Conservation (phyloP, 371 early-diverging fungal species). For the Mucor racemosus region DNA sequence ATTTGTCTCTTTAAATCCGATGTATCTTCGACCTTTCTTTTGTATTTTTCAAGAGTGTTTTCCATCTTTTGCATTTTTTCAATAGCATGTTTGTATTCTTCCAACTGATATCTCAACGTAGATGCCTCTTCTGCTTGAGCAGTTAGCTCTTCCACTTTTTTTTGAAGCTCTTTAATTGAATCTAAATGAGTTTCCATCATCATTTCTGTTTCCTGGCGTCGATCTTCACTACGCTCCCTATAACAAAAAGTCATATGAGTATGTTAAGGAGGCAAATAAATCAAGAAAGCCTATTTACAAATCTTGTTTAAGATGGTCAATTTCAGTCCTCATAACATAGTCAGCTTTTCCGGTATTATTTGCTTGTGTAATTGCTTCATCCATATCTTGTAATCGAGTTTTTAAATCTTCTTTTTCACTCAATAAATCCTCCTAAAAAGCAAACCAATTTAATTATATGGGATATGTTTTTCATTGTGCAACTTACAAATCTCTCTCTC, state of each 20-base stretch:
- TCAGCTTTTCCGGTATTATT: slow-evolving; percentile 83
- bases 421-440: slow-evolving; percentile 64
- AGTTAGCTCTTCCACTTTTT: slow-evolving; percentile 69
- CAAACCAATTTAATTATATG: neutral
- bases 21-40: slow-evolving; percentile 86
- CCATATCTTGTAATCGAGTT: slow-evolving; percentile 72
- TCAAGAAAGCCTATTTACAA: slow-evolving; percentile 57
- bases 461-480: neutral
- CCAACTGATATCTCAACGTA: slow-evolving; percentile 80
- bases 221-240: slow-evolving; percentile 78
- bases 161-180: slow-evolving; percentile 68
- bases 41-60: slow-evolving; percentile 90
- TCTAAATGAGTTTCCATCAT: slow-evolving; percentile 62
- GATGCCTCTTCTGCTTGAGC: slow-evolving; percentile 74
- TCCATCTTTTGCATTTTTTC: slow-evolving; percentile 90
- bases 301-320: slow-evolving; percentile 85
- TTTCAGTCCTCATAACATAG: slow-evolving; percentile 85
- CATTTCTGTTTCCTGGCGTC: slow-evolving; percentile 74
- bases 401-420: slow-evolving; percentile 70
- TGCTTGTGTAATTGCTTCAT: slow-evolving; percentile 67
- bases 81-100: slow-evolving; percentile 85
- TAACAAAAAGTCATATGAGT: neutral
- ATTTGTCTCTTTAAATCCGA: slow-evolving; percentile 81
- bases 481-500: slow-evolving; percentile 61
- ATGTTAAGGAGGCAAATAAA: neutral